Conservation (phyloP, 345 rosid genomes). For the Durio zibethinus region DNA sequence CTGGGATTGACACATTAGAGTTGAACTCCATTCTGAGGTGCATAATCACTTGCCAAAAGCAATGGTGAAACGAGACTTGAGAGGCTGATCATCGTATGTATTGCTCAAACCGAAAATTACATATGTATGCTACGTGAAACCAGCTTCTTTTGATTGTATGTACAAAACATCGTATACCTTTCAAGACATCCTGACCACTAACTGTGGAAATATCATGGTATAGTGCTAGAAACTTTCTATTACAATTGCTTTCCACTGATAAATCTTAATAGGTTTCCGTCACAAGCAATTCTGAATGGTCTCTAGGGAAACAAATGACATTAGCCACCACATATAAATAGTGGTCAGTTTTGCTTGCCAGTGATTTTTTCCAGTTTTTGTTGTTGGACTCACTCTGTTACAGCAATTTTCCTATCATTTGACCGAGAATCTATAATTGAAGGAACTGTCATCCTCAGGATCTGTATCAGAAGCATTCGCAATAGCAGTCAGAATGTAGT, state of each 20-base stretch:
- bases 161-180: neutral
- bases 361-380: neutral
- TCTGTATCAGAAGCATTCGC: neutral
- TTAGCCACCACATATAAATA: neutral
- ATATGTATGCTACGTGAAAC: neutral
- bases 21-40: neutral
- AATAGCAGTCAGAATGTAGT: neutral
- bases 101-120: neutral
- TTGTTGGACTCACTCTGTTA: too few relatives aligned
- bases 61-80: neutral
- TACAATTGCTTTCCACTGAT: neutral
- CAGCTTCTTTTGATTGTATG: neutral
- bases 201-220: neutral
- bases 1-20: neutral
- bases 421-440: neutral
- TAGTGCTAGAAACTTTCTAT: neutral
- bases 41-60: neutral
- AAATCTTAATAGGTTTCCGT: neutral
- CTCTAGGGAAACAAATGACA: neutral
- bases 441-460: neutral
- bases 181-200: neutral
- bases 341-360: neutral
- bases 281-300: neutral
- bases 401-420: neutral
- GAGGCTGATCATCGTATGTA: neutral